Base-by-base conservation (phyloP, 139 green algal species). In the Picochlorum sp. region DNA sequence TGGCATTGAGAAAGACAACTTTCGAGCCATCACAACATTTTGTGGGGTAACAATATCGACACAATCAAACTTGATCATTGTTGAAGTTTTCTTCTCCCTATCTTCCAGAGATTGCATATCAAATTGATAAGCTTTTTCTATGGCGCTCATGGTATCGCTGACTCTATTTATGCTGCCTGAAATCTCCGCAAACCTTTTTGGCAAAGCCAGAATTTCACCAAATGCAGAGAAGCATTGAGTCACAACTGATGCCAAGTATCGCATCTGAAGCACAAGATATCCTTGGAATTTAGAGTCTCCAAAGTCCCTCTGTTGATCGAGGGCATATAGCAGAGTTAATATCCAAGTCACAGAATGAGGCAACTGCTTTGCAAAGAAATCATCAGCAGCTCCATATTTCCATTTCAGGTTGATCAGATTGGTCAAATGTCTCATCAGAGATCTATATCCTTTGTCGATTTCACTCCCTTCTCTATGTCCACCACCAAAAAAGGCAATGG, bases 311-410 rank as follows among this genome's bases (percentile, higher is more conserved):
- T 45, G 58, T n/a, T 81, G 69, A 21, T 87, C 70, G 50, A 90
- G 50, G 3, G 81, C 68, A 62, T 86, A 91, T 31, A 90, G 65
- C 45, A 91, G 60, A 21, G 81, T 86, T n/a, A 91, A 73, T 21
- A 74, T 71, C 85, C 85, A 91, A 34, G 83, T 90, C 18, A 89
- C 79, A 52, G 88, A 89, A 79, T 90, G 81, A 18, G 85, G 85
- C 60, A 91, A 74, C 73, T 91, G 83, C 73, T 85, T 84, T 49
- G 81, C 81, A 70, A 91, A 85, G 69, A 91, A 91, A 51, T 91
- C 81, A 59, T 91, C 85, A n/a, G 79, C 84, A 45, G 86, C 59
- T 14, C 68, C 75, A 63, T 90, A 82, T 4, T 59, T 59, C 84
- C 84, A 90, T 23, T 71, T 72, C 54, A 54, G 63, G 34, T 57